Evolutionary conservation across 768 basidiomycete genomes (phyloP).

Genomic region (Lactarius evosmus): DNA sequence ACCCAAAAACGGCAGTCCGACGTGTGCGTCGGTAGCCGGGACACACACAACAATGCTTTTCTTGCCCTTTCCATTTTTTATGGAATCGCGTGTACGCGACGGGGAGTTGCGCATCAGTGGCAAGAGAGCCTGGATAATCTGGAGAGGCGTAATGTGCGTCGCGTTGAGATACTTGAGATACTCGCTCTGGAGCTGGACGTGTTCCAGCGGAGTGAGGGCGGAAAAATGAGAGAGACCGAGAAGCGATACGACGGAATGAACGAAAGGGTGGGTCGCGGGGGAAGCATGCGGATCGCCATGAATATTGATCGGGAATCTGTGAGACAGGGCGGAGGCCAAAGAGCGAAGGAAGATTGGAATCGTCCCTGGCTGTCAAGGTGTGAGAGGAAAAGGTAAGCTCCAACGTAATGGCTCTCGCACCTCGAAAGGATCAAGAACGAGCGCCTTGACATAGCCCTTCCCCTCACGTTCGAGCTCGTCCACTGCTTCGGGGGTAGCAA

Average conservation of each 20-base stretch:
- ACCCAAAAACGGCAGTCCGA: conserved; percentile 64
- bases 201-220: conserved; percentile 62
- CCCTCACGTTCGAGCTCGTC: conserved; percentile 59
- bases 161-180: conserved; percentile 72
- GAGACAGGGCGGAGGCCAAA: conserved; percentile 71
- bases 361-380: conserved; percentile 54
- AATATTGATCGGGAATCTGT: conserved; percentile 74
- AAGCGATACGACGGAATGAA: conserved; percentile 77
- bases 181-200: conserved; percentile 55
- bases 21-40: conserved; percentile 66
- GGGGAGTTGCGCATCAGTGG: conserved; percentile 73
- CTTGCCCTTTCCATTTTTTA: conserved; percentile 41
- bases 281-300: conserved; percentile 79
- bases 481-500: conserved; percentile 64
- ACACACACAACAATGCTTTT: conserved; percentile 67
- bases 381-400: not conserved
- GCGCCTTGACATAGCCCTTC: conserved; percentile 74
- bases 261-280: conserved; percentile 60
- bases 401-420: conserved; percentile 38
- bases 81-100: conserved; percentile 49
- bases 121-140: conserved; percentile 70
- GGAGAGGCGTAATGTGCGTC: conserved; percentile 74
- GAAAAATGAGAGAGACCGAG: conserved; percentile 50
- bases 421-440: conserved; percentile 78
- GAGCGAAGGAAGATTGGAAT: conserved; percentile 78